Evolutionary conservation across 129 eudicot species (phyloP), one percentile per base, ranked within the genome.

Genomic region (Flaveria sonorensis): DNA sequence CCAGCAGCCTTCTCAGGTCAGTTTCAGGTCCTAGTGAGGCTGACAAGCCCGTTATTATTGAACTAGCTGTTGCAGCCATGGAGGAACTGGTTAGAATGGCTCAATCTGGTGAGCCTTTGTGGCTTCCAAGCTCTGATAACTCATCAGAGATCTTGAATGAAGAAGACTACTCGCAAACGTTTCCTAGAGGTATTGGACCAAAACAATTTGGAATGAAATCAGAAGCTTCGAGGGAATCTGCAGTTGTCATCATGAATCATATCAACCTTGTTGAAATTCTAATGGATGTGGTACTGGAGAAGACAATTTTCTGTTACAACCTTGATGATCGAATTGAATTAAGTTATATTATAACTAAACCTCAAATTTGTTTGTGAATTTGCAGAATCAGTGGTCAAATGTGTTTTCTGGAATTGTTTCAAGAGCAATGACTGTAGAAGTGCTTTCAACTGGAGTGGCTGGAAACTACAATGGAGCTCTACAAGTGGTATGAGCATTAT

Each of bases 401-500:
- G 72, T 91, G 73, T 91, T 91, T 75, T 79, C 94, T 4, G 77
- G 87, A 43, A 86, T 91, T 66, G 90, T 91, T 57, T 86, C 92
- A 63, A 86, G 91, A 66, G 90, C 92, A 40, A 67, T 82, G 55
- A 85, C 84, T 12, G 71, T 86, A 32, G 97, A 91, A 46, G 87
- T 91, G n/a, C 70, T 91, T 70, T 88, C 94, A 65, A 76, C 87
- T 9, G 97, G 97, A 18, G 83, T 84, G 23, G 84, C 79, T 11
- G 97, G 89, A 59, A 85, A 70, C 74, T 91, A 87, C 78, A 91
- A 93, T 80, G 98, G 98, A 67, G 98, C 98, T 62, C 72, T 93
- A 19, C 98, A 93, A 93, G 98, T 93, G 96, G 98, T 93, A 91
- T 11, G 52, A 24, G 66, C 26, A 14, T 21, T 20, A 4, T 28